These are phyloP conservation scores for Entophlyctis helioformis DNA, from an alignment of 192 early-diverging fungal species.

Conservation along the genomic window DNA sequence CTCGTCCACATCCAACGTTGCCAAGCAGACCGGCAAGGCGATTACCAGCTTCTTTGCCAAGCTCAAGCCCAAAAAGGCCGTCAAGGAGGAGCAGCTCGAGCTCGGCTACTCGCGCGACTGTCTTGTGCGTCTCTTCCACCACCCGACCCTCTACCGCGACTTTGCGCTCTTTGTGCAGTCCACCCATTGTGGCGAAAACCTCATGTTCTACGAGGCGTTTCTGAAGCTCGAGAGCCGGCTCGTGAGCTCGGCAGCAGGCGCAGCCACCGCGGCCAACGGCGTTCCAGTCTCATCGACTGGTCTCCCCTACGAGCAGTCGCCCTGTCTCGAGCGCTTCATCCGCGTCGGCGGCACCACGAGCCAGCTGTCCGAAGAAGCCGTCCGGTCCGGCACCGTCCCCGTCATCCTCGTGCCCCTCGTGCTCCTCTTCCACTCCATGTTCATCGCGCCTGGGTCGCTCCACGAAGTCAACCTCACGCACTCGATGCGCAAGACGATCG, in stretches of 20 bases:
- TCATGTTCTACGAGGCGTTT: slow-evolving; percentile 21
- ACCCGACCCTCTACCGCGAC: slow-evolving; percentile 4
- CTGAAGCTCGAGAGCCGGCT: slow-evolving; percentile 9
- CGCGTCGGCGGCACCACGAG: not conserved
- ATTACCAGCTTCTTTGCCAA: too few relatives aligned
- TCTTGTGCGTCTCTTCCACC: slow-evolving; percentile 5
- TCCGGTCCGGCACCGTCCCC: slow-evolving; percentile 10
- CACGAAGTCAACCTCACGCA: slow-evolving; percentile 22
- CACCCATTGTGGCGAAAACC: slow-evolving; percentile 12
- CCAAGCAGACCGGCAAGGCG: too few relatives aligned
- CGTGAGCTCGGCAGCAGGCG: not conserved
- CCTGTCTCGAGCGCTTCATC: not conserved
- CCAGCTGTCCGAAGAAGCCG: not conserved
- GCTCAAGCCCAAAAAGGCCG: too few relatives aligned
- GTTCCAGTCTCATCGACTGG: too few relatives aligned
- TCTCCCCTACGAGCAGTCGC: too few relatives aligned
- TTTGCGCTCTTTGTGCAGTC: slow-evolving; percentile 7
- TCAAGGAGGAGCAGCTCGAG: not conserved
- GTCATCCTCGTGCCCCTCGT: slow-evolving; percentile 5
- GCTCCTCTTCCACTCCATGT: slow-evolving; percentile 16
- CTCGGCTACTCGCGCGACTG: slow-evolving; percentile 4
- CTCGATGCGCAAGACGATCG: slow-evolving; percentile 13
- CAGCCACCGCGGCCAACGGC: not conserved
- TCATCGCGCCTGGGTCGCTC: slow-evolving; percentile 16
- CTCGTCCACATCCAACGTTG: too few relatives aligned